Base-by-base conservation (phyloP, 176 grass and related monocot genomes). In the Puya raimondii region DNA sequence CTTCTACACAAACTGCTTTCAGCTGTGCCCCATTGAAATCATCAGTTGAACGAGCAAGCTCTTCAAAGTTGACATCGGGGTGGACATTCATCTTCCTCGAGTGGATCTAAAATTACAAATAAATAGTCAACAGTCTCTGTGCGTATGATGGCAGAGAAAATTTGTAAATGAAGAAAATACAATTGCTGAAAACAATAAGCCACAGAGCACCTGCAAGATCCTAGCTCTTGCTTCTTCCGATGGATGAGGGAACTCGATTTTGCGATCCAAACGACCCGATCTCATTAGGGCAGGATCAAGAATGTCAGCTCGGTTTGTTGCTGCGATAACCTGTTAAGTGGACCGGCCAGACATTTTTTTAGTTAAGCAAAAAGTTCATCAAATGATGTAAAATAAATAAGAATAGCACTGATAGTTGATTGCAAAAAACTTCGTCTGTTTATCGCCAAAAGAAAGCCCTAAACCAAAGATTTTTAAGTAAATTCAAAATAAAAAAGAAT, bases 1-100 rank as follows among this genome's bases (percentile, higher is more conserved):
- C 93, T 81, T 97, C 93, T 51, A 97, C 93, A 72, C 93, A 92
- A 63, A 97, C 93, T 22, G 93, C 93, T 81, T 97, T 97, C 68
- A 97, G 74, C 58, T 97, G 89, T 47, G 93, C 93, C 18, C 93
- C 89, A 16, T 97, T 92, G 63, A 92, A 97, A 76, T 92, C 86
- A 64, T 97, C 93, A 11, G 93, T 97, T 49, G 84, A 88, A 4
- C 89, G 84, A 4, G 93, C 89, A 71, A 97, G 50, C 86, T 92
- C 93, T 76, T 97, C 89, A 20, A 97, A 97, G 79, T 97, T 97
- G 3, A 97, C 89, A 73, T 97, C 93, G 51, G 89, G 88, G 49
- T 92, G 65, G 2, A 97, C 88, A 73, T 89, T 96, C 92, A 96
- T 96, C 72, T 96, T 96, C 70, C 92, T 91, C 1, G 92, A 87